Base-by-base conservation (phyloP, 139 green algal species). In the Picochlorum sp. region DNA sequence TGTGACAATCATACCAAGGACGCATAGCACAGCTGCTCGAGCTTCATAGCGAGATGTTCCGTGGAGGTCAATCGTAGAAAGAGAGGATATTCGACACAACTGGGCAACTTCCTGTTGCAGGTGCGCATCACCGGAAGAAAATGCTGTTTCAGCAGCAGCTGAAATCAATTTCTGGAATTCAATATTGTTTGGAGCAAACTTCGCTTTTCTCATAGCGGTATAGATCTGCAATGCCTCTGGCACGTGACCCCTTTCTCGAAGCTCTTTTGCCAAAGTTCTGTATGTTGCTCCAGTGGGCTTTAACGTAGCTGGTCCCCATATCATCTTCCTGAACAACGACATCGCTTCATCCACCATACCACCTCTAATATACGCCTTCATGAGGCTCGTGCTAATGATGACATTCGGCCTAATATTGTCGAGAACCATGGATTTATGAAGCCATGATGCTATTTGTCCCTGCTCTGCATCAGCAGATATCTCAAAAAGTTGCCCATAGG, bases 161-260 rank as follows among this genome's bases (percentile, higher is more conserved):
- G 64, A 60, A 15, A 68, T 74, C 44, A 80, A 60, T 49, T 74
- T 57, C 68, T 80, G 71, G 24, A 80, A 80, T 68, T 80, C 74
- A 30, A 56, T 18, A 44, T 61, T 71, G 21, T 59, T 74, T 26
- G 69, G 64, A 20, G 65, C 44, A 31, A 67, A 54, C 15, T 58
- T 24, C 45, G 49, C 52, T 37, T 52, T 69, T n/a, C 72, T 59
- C 72, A 78, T 79, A 57, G 59, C 67, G 23, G 52, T 26, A 55
- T 82, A 82, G 4, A 70, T 67, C 4, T 65, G 52, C 60, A 82
- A 65, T 31, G 76, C 76, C 56, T 67, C 59, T 6, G 54, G 41
- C 14, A 77, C 58, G 9, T 34, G 38, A 2, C 59, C 59, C 1
- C 20, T 55, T 60, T 81, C 63, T 9, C 74, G 44, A 45, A 77